These are phyloP conservation scores for Ustilago nuda DNA, from an alignment of 1,284 basidiomycete genomes.

Conservation along the genomic window DNA sequence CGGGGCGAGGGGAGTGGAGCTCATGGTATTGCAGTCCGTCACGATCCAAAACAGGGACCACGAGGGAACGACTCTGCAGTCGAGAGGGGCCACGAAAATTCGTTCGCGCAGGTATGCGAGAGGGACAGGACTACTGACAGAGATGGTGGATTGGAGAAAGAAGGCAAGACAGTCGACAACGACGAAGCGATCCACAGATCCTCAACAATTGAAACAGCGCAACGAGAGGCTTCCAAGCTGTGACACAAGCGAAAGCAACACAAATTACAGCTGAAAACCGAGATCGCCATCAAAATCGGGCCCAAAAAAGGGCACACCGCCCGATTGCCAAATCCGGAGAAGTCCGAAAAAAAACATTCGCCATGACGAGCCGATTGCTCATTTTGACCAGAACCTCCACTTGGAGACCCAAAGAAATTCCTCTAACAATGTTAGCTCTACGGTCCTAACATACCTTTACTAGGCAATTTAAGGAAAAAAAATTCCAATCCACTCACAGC, in stretches of 20 bases:
- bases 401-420: background rate
- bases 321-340: conserved; percentile 10
- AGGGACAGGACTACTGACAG: background rate
- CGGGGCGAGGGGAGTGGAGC: conserved; percentile 16
- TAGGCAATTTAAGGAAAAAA: background rate
- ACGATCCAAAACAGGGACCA: background rate
- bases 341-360: conserved; percentile 5
- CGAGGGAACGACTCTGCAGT: background rate
- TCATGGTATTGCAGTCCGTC: conserved; percentile 10
- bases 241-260: conserved; percentile 3
- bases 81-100: background rate
- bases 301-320: background rate
- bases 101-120: background rate
- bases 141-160: background rate
- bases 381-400: background rate
- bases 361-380: too few species aligned
- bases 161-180: background rate
- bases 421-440: background rate
- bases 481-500: background rate
- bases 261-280: conserved; percentile 1
- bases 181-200: background rate
- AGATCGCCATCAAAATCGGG: background rate
- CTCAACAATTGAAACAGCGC: background rate
- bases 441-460: background rate
- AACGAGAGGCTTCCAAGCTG: conserved; percentile 4